Percentiles rank a stretch among this genome's conserved stretches.
phyloP scores from a whole-genome alignment of 2,329 filamentous ascomycete species.

The Pseudocercospora crystallina region DNA sequence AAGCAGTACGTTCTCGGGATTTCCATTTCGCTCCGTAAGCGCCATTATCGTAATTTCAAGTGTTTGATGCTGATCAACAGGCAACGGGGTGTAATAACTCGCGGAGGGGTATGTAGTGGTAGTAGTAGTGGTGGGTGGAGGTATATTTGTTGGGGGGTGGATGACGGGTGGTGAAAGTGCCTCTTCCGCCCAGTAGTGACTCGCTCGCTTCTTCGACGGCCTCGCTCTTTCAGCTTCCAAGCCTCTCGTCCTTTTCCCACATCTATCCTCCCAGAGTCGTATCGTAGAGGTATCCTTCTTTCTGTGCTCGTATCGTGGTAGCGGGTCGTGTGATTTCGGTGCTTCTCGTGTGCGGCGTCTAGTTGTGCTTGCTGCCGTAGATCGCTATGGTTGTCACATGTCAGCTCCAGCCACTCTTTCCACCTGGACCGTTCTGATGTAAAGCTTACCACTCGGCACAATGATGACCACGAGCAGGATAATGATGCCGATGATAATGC shows the following conservation, averaged over 20 bases:
- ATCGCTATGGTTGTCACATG: slow-evolving; percentile 16
- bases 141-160: no score
- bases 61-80: slow-evolving; percentile 18
- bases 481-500: slow-evolving; percentile 86
- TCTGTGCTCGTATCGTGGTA: neutral
- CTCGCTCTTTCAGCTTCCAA: slow-evolving; percentile 1
- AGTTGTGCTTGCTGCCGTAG: slow-evolving; percentile 24
- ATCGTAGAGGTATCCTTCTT: neutral
- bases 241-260: slow-evolving; percentile 8
- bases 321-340: neutral
- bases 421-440: neutral
- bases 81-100: no score
- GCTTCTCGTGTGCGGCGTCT: slow-evolving; percentile 10
- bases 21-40: slow-evolving; percentile 20
- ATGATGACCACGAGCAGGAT: slow-evolving; percentile 92
- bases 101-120: slow-evolving; percentile 19
- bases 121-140: no score
- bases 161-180: neutral
- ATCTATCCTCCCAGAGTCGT: slow-evolving; percentile 12
- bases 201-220: neutral
- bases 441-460: slow-evolving; percentile 72
- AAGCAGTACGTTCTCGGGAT: slow-evolving; percentile 11
- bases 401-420: slow-evolving; percentile 3
- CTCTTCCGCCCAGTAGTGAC: neutral
- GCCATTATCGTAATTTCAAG: slow-evolving; percentile 23